These are phyloP conservation scores for Cylindrotheca closterium DNA, from an alignment of 108 stramenopile species.

Conservation along the genomic window DNA sequence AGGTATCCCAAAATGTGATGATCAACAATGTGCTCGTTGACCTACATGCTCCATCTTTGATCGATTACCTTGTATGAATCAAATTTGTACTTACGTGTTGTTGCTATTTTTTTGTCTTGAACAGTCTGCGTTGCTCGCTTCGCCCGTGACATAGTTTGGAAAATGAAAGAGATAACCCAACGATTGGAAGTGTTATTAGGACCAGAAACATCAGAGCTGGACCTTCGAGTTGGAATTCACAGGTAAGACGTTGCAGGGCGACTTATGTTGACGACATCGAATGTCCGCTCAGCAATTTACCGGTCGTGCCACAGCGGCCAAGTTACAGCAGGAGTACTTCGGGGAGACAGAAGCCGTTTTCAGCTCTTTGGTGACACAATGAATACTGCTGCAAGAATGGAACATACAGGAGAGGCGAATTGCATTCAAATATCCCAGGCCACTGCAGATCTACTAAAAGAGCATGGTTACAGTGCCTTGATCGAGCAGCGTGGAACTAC, in stretches of 20 bases:
- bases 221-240: conserved; percentile 2
- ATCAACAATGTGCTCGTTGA: no score
- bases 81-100: no score
- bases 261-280: background rate
- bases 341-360: conserved; percentile 19
- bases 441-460: conserved; percentile 38
- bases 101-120: no score
- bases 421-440: conserved; percentile 51
- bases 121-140: background rate
- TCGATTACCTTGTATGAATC: no score
- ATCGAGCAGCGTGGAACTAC: conserved; percentile 4
- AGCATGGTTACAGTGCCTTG: conserved; percentile 18
- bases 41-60: no score
- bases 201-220: conserved; percentile 4
- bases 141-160: background rate
- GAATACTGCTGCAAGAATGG: conserved; percentile 58
- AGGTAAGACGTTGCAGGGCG: no score
- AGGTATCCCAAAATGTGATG: no score
- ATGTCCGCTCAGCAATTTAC: background rate
- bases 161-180: background rate
- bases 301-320: background rate
- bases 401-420: conserved; percentile 32
- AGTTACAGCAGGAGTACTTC: background rate
- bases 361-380: conserved; percentile 48
- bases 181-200: conserved; percentile 5